Conservation (phyloP, 305 asterid genomes). For the Fraxinus ornus region DNA sequence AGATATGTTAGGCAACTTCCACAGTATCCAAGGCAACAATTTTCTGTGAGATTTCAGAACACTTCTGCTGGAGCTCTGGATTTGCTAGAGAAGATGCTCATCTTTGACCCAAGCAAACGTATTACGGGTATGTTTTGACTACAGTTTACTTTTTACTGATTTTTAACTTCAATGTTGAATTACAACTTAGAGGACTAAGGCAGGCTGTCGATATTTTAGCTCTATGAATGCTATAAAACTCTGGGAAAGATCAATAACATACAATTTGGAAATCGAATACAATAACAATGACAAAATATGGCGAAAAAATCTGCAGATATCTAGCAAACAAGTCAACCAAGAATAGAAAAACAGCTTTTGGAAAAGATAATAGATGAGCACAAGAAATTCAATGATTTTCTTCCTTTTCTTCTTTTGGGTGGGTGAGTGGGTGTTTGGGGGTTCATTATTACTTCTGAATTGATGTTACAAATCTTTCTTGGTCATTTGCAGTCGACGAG, state of each 20-base stretch:
- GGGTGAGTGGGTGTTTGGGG: neutral
- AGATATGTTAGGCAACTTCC: slow-evolving; percentile 93
- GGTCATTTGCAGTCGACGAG: slow-evolving; percentile 55
- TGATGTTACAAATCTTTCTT: neutral
- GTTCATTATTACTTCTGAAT: neutral
- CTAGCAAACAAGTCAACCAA: neutral
- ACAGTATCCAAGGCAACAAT: slow-evolving; percentile 78
- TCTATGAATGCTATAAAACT: neutral
- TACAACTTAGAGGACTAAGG: neutral
- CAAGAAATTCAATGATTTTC: neutral
- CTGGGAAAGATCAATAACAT: neutral
- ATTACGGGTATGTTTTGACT: slow-evolving; percentile 54
- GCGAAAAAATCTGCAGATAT: neutral
- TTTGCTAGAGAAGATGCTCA: slow-evolving; percentile 83
- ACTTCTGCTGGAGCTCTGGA: slow-evolving; percentile 73
- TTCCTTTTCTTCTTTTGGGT: neutral
- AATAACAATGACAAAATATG: neutral
- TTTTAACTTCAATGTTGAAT: neutral
- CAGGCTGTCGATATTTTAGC: neutral
- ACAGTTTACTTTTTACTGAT: neutral
- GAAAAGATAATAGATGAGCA: neutral
- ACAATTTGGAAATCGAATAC: neutral
- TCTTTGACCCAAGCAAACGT: slow-evolving; percentile 88
- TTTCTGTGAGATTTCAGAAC: slow-evolving; percentile 69
- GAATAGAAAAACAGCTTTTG: neutral